A percentile compares a stretch with the other conserved stretches of the same genome.
phyloP scores from a whole-genome alignment of 495 filamentous ascomycete genomes.

The Cryomyces minteri region DNA sequence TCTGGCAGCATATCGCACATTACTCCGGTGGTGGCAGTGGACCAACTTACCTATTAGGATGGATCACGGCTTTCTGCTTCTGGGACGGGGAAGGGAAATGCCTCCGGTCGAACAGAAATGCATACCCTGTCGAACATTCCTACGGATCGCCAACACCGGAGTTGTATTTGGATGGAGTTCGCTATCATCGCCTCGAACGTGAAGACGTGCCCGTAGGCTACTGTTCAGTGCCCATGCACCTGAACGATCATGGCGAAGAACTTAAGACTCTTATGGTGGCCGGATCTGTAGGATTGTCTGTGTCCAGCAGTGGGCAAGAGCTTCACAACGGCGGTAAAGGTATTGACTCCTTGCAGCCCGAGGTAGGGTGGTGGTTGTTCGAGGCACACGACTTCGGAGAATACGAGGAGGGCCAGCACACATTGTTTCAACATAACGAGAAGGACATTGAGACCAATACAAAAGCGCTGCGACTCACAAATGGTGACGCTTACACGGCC shows the following conservation, averaged over 20 bases:
- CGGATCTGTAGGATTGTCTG: conserved; percentile 15
- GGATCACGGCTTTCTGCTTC: conserved; percentile 31
- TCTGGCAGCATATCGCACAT: conserved; percentile 24
- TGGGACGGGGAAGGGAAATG: conserved; percentile 22
- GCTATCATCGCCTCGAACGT: conserved; percentile 7
- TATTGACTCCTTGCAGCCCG: conserved; percentile 15
- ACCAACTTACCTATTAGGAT: conserved; percentile 19
- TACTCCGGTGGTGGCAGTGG: conserved; percentile 10
- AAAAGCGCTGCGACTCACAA: too few species aligned
- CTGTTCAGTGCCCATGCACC: conserved; percentile 14
- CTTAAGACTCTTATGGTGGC: conserved; percentile 17
- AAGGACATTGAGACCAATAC: too few species aligned
- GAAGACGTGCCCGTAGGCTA: conserved; percentile 12
- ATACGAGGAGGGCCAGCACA: too few species aligned
- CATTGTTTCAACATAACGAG: too few species aligned
- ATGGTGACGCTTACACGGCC: too few species aligned
- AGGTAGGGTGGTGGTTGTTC: conserved; percentile 22
- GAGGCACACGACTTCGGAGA: not conserved
- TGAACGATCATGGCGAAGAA: conserved; percentile 13
- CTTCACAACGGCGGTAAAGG: not conserved
- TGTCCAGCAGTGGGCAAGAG: conserved; percentile 7
- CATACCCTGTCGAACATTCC: not conserved
- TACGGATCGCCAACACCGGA: not conserved
- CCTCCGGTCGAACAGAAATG: not conserved
- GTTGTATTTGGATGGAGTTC: conserved; percentile 6